Evolutionary conservation across 352 stramenopile genomes (phyloP).

Genomic region (Phytopythium vexans): DNA sequence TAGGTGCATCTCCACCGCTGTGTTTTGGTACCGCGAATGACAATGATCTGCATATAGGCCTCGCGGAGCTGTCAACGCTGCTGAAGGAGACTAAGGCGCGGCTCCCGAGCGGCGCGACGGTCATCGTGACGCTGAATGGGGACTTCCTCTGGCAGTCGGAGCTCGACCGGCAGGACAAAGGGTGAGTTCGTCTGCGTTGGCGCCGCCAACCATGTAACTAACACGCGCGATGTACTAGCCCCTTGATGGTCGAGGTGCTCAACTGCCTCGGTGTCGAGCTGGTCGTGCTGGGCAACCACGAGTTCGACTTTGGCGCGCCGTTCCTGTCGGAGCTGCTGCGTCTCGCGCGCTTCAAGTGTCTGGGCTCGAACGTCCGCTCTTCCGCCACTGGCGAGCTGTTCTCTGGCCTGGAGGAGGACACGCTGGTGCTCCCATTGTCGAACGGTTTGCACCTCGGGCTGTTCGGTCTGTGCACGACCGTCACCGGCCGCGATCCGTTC

Average conservation of each 20-base stretch:
- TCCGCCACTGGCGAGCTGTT: slow-evolving; percentile 25
- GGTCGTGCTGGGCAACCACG: slow-evolving; percentile 76
- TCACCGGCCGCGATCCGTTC: slow-evolving; percentile 47
- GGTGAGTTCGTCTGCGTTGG: too few species aligned
- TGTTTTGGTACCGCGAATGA: too few species aligned
- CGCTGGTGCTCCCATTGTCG: slow-evolving; percentile 22
- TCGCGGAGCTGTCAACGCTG: slow-evolving; percentile 59
- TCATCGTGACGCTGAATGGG: slow-evolving; percentile 67
- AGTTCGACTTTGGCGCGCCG: slow-evolving; percentile 66
- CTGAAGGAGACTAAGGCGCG: slow-evolving; percentile 19
- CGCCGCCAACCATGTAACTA: neutral
- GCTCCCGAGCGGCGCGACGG: slow-evolving; percentile 16
- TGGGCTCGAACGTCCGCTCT: slow-evolving; percentile 60
- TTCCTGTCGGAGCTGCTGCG: slow-evolving; percentile 33
- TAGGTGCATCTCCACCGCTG: too few species aligned
- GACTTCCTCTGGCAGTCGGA: slow-evolving; percentile 73
- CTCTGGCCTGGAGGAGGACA: slow-evolving; percentile 34
- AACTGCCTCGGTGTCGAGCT: slow-evolving; percentile 50
- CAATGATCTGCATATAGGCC: too few species aligned
- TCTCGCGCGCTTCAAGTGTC: slow-evolving; percentile 39
- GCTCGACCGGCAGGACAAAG: slow-evolving; percentile 65
- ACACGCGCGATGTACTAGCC: slow-evolving; percentile 13
- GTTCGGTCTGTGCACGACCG: slow-evolving; percentile 59
- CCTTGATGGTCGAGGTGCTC: slow-evolving; percentile 64
- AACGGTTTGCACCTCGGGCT: slow-evolving; percentile 45